These are phyloP conservation scores for Russula sp. DNA, from an alignment of 768 basidiomycete genomes.

Conservation along the genomic window DNA sequence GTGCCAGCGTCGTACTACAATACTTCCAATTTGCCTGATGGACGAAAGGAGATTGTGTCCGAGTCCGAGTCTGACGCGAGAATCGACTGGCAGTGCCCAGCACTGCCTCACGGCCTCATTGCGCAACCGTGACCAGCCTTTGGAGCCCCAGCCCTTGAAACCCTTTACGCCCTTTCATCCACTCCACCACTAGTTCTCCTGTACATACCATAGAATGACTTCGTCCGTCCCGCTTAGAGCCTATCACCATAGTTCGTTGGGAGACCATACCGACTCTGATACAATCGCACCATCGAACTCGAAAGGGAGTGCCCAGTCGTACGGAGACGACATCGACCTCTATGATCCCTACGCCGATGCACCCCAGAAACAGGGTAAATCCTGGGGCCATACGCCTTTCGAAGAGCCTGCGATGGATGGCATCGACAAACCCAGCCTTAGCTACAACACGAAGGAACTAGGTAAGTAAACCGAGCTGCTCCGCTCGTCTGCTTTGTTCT, in stretches of 20 bases:
- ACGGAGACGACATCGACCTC: conserved; percentile 1
- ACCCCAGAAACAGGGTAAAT: background rate
- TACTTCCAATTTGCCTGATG: too few relatives aligned
- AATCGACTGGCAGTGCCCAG: background rate
- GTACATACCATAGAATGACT: conserved; percentile 44
- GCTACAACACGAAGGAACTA: conserved; percentile 14
- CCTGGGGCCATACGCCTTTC: conserved; percentile 6
- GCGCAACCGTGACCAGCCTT: background rate
- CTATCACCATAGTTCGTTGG: conserved; percentile 3
- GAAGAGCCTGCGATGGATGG: background rate
- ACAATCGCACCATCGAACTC: background rate
- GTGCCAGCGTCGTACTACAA: too few relatives aligned
- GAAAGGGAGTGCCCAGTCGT: conserved; percentile 17
- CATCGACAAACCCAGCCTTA: conserved; percentile 15
- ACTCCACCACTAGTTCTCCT: conserved; percentile 28
- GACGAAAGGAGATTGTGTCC: too few relatives aligned
- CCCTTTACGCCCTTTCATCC: conserved; percentile 13
- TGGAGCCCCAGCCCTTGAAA: background rate
- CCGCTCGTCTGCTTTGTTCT: background rate
- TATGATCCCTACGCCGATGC: conserved; percentile 23
- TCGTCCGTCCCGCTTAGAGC: conserved; percentile 10
- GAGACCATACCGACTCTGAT: background rate
- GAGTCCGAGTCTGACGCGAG: background rate
- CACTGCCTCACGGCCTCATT: too few relatives aligned
- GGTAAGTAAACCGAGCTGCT: conserved; percentile 6